Conservation (phyloP, 352 stramenopile species). For the Phytophthora brassicae region DNA sequence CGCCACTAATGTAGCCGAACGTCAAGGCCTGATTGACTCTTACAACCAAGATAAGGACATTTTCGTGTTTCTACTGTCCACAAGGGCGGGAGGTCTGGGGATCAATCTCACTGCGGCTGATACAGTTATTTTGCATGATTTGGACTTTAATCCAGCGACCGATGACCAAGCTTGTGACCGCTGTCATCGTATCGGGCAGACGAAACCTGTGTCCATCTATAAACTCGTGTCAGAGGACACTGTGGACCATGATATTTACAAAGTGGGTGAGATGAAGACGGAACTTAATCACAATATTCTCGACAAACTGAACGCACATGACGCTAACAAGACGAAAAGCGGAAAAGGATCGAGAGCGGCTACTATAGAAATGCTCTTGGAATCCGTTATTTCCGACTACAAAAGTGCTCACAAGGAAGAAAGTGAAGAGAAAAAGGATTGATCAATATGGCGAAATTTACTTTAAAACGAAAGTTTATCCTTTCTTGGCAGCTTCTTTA, state of each 20-base stretch:
- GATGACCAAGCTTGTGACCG: slow-evolving; percentile 89
- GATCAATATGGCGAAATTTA: too few species aligned
- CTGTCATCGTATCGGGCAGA: slow-evolving; percentile 91
- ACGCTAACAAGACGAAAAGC: slow-evolving; percentile 30
- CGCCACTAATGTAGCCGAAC: slow-evolving; percentile 69
- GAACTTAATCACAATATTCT: slow-evolving; percentile 86
- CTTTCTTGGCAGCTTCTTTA: slow-evolving; percentile 7
- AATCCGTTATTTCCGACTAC: slow-evolving; percentile 78
- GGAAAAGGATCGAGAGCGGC: slow-evolving; percentile 39
- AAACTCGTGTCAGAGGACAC: slow-evolving; percentile 90
- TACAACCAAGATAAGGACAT: slow-evolving; percentile 91
- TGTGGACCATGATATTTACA: slow-evolving; percentile 92
- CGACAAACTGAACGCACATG: slow-evolving; percentile 76
- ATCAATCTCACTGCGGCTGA: slow-evolving; percentile 97
- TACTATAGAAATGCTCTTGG: slow-evolving; percentile 82
- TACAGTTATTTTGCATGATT: slow-evolving; percentile 87
- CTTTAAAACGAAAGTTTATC: too few species aligned
- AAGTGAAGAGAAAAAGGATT: slow-evolving; percentile 22
- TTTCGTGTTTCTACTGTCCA: slow-evolving; percentile 98
- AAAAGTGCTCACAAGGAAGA: slow-evolving; percentile 42
- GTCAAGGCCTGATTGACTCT: slow-evolving; percentile 80
- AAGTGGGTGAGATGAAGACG: slow-evolving; percentile 84
- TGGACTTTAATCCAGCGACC: slow-evolving; percentile 87
- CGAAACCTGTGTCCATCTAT: slow-evolving; percentile 89
- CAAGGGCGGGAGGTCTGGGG: slow-evolving; percentile 95